Conservation (phyloP, 1,139 yeast species). For the Komagataea norvegica region DNA sequence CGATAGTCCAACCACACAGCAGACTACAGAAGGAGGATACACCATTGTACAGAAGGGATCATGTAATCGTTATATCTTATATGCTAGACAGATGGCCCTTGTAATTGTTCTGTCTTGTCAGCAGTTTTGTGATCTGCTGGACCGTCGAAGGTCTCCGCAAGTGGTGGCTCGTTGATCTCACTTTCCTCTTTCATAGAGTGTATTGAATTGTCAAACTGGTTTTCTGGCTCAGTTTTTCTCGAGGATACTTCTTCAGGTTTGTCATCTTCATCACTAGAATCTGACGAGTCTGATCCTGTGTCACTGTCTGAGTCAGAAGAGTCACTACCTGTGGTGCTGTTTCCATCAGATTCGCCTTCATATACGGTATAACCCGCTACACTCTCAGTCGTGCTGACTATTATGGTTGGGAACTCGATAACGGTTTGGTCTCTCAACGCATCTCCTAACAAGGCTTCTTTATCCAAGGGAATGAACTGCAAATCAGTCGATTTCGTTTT, state of each 20-base stretch:
- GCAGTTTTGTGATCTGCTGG: no score
- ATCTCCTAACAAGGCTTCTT: conserved; percentile 34
- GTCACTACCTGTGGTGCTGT: conserved; percentile 12
- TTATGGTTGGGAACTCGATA: conserved; percentile 73
- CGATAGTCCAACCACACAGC: no score
- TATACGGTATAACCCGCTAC: conserved; percentile 17
- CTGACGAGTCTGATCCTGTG: conserved; percentile 6
- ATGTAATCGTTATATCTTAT: no score
- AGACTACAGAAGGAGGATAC: no score
- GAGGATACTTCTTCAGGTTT: conserved; percentile 18
- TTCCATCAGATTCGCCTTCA: conserved; percentile 16
- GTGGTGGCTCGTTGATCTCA: no score
- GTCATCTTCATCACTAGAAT: conserved; percentile 6
- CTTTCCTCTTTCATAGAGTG: no score
- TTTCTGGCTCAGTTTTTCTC: conserved; percentile 5
- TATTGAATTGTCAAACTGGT: neutral
- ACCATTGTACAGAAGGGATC: no score
- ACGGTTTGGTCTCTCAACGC: conserved; percentile 54
- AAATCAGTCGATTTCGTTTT: conserved; percentile 17
- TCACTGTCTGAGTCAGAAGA: conserved; percentile 10
- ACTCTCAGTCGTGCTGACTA: conserved; percentile 32
- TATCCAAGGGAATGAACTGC: conserved; percentile 12
- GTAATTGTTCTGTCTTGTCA: no score
- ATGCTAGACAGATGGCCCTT: no score
- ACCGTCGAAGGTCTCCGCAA: no score